Percentiles rank a stretch among this genome's conserved stretches.
Evolutionary conservation across 2,329 filamentous ascomycete genomes (phyloP).

Genomic region (Aspergillus fructus): DNA sequence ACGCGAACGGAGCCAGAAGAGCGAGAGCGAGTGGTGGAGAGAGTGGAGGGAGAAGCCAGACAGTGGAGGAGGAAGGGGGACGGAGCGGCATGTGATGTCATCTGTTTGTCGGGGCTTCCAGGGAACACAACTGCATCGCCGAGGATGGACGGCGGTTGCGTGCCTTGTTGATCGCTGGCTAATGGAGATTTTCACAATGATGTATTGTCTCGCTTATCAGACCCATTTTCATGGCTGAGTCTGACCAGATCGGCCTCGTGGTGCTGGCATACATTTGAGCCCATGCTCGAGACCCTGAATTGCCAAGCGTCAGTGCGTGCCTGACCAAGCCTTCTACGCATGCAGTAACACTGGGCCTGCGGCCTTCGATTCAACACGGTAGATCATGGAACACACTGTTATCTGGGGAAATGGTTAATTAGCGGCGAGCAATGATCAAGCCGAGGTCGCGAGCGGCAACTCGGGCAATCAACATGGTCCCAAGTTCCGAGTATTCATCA

Average conservation of each 20-base stretch:
- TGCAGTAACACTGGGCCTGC: too few species aligned
- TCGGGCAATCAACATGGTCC: too few species aligned
- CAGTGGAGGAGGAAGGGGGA: neutral
- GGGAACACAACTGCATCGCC: neutral
- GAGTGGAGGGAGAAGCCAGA: neutral
- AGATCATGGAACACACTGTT: too few species aligned
- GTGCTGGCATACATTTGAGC: neutral
- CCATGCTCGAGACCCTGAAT: neutral
- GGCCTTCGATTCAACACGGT: too few species aligned
- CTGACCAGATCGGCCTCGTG: neutral
- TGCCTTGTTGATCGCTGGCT: neutral
- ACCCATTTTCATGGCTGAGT: neutral
- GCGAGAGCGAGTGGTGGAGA: neutral
- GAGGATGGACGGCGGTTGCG: neutral
- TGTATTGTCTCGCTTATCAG: neutral
- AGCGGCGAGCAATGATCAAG: too few species aligned
- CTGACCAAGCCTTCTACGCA: too few species aligned
- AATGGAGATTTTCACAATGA: neutral
- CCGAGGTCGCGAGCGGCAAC: too few species aligned
- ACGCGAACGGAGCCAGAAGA: too few species aligned
- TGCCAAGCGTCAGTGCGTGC: neutral
- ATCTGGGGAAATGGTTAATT: too few species aligned
- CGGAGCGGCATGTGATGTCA: conserved; percentile 2
- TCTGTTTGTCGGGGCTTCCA: neutral
- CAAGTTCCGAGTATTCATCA: too few species aligned